phyloP scores from a whole-genome alignment of 495 filamentous ascomycete species.

The Viridothelium virens region DNA sequence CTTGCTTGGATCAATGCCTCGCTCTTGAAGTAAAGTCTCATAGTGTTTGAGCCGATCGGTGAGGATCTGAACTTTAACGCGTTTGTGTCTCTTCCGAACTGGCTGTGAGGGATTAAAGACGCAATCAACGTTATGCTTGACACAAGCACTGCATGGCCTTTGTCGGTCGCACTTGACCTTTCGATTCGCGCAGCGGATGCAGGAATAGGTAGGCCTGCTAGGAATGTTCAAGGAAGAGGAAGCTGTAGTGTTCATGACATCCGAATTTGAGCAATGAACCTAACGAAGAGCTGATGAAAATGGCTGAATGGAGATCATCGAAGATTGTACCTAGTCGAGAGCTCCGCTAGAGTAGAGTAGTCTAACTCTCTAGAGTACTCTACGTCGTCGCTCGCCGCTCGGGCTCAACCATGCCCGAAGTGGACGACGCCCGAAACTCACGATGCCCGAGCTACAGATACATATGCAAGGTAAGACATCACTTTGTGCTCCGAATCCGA shows the following conservation, averaged over 20 bases:
- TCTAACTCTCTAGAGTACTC: too few species aligned
- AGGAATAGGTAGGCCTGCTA: slow-evolving; percentile 20
- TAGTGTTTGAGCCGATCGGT: slow-evolving; percentile 27
- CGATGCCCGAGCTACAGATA: slow-evolving; percentile 1
- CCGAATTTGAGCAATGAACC: background rate
- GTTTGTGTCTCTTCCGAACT: slow-evolving; percentile 25
- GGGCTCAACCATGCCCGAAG: background rate
- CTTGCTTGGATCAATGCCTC: slow-evolving; percentile 30
- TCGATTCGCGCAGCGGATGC: slow-evolving; percentile 32
- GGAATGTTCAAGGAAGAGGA: slow-evolving; percentile 11
- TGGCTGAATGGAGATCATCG: background rate
- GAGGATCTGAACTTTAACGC: slow-evolving; percentile 23
- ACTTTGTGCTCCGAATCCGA: slow-evolving; percentile 2
- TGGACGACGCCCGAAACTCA: background rate
- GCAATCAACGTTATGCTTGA: slow-evolving; percentile 30
- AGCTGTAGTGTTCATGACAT: slow-evolving; percentile 5
- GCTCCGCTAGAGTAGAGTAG: too few species aligned
- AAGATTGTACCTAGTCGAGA: background rate
- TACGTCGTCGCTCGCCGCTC: too few species aligned
- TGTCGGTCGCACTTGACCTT: slow-evolving; percentile 38
- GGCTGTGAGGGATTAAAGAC: slow-evolving; percentile 24
- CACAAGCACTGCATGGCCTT: slow-evolving; percentile 34
- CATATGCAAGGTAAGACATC: background rate
- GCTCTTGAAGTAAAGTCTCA: slow-evolving; percentile 29
- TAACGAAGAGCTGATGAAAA: background rate